phyloP scores from a whole-genome alignment of 2,329 filamentous ascomycete species.

The Fusarium setosum region DNA sequence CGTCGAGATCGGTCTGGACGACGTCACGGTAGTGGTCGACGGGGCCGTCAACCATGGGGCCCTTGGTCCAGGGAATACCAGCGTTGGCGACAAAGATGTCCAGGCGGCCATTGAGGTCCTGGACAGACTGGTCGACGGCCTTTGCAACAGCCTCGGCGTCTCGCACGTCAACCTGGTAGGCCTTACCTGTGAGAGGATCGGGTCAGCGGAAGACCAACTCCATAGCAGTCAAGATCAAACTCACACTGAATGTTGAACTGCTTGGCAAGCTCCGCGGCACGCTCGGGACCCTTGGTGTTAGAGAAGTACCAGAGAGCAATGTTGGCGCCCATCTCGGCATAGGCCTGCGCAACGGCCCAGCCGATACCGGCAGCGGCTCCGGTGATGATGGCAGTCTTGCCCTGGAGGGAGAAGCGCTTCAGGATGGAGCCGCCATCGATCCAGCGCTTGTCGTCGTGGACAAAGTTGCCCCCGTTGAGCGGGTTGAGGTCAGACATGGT shows the following conservation, averaged over 20 bases:
- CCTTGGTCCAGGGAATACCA: conserved; percentile 78
- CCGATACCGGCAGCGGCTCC: conserved; percentile 74
- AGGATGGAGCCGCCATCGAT: conserved; percentile 40
- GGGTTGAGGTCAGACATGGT: conserved; percentile 38
- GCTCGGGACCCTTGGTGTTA: conserved; percentile 69
- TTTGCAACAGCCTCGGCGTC: conserved; percentile 60
- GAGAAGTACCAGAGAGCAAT: conserved; percentile 76
- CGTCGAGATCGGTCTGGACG: conserved; percentile 76
- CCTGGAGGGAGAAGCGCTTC: conserved; percentile 69
- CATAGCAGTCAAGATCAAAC: conserved; percentile 21
- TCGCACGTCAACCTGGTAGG: conserved; percentile 69
- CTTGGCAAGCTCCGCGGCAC: conserved; percentile 69
- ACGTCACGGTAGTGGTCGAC: conserved; percentile 75
- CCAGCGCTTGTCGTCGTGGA: conserved; percentile 36
- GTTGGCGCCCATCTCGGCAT: conserved; percentile 75
- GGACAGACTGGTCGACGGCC: conserved; percentile 61
- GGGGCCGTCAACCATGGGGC: conserved; percentile 72
- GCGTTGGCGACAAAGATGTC: conserved; percentile 84
- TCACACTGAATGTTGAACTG: conserved; percentile 73
- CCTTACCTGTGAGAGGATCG: conserved; percentile 58
- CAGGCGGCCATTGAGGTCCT: conserved; percentile 76
- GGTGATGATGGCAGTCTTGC: conserved; percentile 74
- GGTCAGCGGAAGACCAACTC: conserved; percentile 16
- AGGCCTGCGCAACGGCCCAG: conserved; percentile 68
- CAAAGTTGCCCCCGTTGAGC: conserved; percentile 40